Evolutionary conservation across 2,329 filamentous ascomycete genomes (phyloP), one percentile per base, ranked within the genome.

Genomic region (Penicillium hordei): DNA sequence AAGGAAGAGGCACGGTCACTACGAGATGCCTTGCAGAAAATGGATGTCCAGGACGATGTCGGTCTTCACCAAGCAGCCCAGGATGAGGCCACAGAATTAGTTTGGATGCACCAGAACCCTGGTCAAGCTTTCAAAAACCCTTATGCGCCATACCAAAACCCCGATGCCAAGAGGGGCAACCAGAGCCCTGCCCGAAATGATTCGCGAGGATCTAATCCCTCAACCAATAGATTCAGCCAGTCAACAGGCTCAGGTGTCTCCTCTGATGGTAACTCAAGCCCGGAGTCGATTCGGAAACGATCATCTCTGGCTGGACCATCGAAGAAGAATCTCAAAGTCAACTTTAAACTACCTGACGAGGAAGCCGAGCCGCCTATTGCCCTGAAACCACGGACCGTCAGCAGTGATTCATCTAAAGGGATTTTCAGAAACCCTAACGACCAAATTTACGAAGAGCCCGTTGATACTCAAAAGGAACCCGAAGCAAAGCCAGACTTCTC

Each of bases 381-480:
- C 19, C 38, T 68, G 7, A 67, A 66, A 33, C 60, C 69, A 25
- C 72, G 71, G 23, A 74, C 69, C 39, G 65, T 69, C 19, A 77
- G 74, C 57, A 68, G 63, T 36, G 76, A 76, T 49, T 73, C 75
- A 17, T 73, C 72, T 19, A 82, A 77, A 59, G 79, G 79, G 27
- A 73, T 85, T 17, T 87, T 85, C 69, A 81, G 81, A 63, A 84
- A 85, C 60, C 83, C 83, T 3, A 77, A 83, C 55, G 84, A 86
- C 66, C 79, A 83, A 48, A 87, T 97, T 60, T 97, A 91, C 81
- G 93, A 97, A 73, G 93, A 97, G 71, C 89, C 91, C 1, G 86
- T 89, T 68, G 80, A 82, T 33, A 44, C 69, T 31, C 57, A 66
- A 58, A 60, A 62, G 60, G 69, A 64, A 21, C 51, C 57, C 15